phyloP scores from a whole-genome alignment of 805 yeast genomes.

The Clavispora phyllophila region DNA sequence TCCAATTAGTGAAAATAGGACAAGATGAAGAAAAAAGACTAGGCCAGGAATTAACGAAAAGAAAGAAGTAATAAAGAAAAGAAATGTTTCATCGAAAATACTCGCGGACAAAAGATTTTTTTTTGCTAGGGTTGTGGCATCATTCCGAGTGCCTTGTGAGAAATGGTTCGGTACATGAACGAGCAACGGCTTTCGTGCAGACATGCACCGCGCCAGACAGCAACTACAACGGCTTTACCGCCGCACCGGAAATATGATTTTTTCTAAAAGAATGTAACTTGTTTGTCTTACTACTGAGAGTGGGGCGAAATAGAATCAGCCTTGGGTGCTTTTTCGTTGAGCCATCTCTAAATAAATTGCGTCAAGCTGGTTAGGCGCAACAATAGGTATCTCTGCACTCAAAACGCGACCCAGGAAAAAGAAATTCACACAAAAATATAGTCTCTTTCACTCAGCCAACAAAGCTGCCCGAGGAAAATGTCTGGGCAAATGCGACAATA shows the following conservation, averaged over 20 bases:
- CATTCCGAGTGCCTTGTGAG: neutral
- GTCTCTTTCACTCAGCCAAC: neutral
- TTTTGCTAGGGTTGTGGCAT: neutral
- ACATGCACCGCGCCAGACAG: neutral
- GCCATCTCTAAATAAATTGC: no score
- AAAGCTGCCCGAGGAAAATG: no score
- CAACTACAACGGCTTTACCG: neutral
- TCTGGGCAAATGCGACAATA: no score
- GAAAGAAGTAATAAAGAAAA: neutral
- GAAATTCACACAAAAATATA: neutral
- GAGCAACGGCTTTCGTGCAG: slow-evolving; percentile 2
- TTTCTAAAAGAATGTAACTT: no score
- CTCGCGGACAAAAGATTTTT: neutral
- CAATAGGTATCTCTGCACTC: neutral
- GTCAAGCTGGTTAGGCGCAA: no score
- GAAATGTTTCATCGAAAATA: neutral
- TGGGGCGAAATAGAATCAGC: no score
- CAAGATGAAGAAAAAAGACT: neutral
- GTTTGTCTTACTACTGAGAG: no score
- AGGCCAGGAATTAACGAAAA: neutral
- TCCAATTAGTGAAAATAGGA: neutral
- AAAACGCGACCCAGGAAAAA: neutral
- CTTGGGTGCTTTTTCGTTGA: no score
- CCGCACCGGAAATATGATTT: no score
- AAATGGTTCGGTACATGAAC: slow-evolving; percentile 3